Percentiles rank a stretch among this genome's conserved stretches.
Evolutionary conservation across 208 protist genomes (phyloP).

Genomic region (Kentomonas sorsogonicus): DNA sequence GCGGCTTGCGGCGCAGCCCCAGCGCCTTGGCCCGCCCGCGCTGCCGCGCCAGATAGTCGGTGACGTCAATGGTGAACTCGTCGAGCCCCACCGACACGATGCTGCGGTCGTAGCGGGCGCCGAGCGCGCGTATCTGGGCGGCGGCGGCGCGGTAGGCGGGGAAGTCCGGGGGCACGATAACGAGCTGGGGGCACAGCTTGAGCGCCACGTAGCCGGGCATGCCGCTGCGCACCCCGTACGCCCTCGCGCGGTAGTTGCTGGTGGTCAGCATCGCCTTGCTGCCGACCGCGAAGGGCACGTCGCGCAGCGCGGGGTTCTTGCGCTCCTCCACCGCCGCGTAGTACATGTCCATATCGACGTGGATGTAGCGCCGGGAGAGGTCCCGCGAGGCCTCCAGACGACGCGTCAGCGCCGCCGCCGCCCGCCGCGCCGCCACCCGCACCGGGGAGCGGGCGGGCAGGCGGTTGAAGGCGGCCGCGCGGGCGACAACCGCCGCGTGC

Average conservation of each 20-base stretch:
- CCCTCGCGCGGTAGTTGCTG: constrained; percentile 90
- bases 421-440: neutral
- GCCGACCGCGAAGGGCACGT: constrained; percentile 91
- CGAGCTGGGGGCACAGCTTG: constrained; percentile 72
- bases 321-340: constrained; percentile 81
- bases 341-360: constrained; percentile 91
- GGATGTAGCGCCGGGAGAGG: constrained; percentile 44
- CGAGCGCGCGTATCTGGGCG: constrained; percentile 43
- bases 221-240: constrained; percentile 89
- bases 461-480: neutral
- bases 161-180: constrained; percentile 65
- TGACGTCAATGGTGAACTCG: constrained; percentile 75
- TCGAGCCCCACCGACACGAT: constrained; percentile 56
- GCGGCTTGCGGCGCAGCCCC: neutral
- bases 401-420: neutral
- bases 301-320: constrained; percentile 59
- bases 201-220: constrained; percentile 93
- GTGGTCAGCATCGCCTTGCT: constrained; percentile 88
- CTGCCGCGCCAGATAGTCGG: constrained; percentile 22
- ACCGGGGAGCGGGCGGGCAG: neutral
- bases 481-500: neutral
- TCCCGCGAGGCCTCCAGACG: constrained; percentile 34
- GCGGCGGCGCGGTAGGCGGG: constrained; percentile 45
- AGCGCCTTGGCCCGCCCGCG: neutral
- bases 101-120: constrained; percentile 62